Evolutionary conservation across 352 stramenopile genomes (phyloP), one percentile per base, ranked within the genome.

Genomic region (Phytophthora fragariae): DNA sequence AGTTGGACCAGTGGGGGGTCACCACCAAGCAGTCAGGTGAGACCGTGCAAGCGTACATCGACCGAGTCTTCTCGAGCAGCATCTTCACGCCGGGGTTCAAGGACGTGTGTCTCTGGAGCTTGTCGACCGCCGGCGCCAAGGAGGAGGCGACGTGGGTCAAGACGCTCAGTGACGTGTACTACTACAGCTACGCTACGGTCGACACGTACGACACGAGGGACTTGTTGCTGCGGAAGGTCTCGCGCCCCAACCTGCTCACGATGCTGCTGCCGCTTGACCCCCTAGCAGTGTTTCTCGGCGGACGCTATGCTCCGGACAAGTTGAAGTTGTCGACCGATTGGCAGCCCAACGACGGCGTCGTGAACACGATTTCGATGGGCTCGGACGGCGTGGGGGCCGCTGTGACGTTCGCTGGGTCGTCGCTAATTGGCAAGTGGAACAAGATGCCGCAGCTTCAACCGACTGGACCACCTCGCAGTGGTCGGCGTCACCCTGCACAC

Each of bases 141-240:
- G 83, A 90, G 58, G 83, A 90, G 49, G 80, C 66, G 12, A 76
- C 72, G 46, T 90, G 83, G 81, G 80, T 90, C 11, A 72, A 73
- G 54, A 91, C 82, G 50, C 72, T 89, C 3, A 63, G 80, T 24
- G 72, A 85, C 57, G 73, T 91, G 12, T 89, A 85, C 70, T 89
- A 91, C 75, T 91, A 81, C 57, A 89, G 79, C 62, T 86, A 84
- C 65, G 58, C 68, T 21, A 89, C 77, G 2, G 52, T 78, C 10
- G 80, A 88, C 68, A 87, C 80, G 58, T 84, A 75, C 57, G 35
- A 58, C 21, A 71, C 70, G 24, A 46, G 54, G 21, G 71, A 89
- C 53, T 62, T 79, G 35, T 49, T 82, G 1, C 56, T 88, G 5
- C 77, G 70, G 11, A 79, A 80, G 41, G 73, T 90, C 14, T 77